A percentile compares a stretch with the other conserved stretches of the same genome.
Evolutionary conservation across 192 early-diverging fungal species (phyloP).

Genomic region (Lunasporangiospora selenospora): DNA sequence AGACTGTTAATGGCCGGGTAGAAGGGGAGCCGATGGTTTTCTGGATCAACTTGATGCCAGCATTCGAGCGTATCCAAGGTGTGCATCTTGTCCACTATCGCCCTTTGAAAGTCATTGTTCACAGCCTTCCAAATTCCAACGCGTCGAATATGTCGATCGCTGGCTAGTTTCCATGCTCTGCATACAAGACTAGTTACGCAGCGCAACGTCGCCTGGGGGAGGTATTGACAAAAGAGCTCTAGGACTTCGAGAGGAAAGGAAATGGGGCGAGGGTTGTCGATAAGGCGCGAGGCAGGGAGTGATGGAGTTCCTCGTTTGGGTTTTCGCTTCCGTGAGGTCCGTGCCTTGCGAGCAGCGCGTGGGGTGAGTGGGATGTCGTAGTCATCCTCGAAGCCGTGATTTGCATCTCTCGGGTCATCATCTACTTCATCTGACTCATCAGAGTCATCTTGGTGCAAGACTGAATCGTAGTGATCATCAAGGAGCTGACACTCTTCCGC

Average conservation of each 20-base stretch:
- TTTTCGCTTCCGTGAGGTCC: not conserved
- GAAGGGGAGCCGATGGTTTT: too few species aligned
- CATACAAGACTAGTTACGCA: conserved; percentile 17
- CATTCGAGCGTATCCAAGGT: conserved; percentile 5
- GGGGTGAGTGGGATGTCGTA: conserved; percentile 6
- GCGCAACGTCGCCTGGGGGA: conserved; percentile 18
- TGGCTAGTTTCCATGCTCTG: conserved; percentile 20
- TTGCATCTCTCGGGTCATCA: not conserved
- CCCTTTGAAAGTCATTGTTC: not conserved
- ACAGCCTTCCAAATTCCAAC: conserved; percentile 14
- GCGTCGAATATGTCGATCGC: conserved; percentile 14
- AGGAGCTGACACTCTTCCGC: not conserved
- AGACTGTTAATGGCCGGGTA: too few species aligned
- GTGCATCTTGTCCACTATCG: not conserved
- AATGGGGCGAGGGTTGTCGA: not conserved
- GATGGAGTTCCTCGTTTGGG: not conserved
- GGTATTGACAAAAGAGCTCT: conserved; percentile 16
- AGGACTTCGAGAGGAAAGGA: conserved; percentile 33
- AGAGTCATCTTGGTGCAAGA: not conserved
- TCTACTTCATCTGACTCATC: not conserved
- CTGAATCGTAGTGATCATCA: not conserved
- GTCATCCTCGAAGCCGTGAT: not conserved
- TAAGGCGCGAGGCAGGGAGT: conserved; percentile 9
- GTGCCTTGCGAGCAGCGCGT: not conserved
- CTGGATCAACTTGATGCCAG: not conserved